phyloP scores from a whole-genome alignment of 2,329 filamentous ascomycete genomes.

The Lasiodiplodia citricola region DNA sequence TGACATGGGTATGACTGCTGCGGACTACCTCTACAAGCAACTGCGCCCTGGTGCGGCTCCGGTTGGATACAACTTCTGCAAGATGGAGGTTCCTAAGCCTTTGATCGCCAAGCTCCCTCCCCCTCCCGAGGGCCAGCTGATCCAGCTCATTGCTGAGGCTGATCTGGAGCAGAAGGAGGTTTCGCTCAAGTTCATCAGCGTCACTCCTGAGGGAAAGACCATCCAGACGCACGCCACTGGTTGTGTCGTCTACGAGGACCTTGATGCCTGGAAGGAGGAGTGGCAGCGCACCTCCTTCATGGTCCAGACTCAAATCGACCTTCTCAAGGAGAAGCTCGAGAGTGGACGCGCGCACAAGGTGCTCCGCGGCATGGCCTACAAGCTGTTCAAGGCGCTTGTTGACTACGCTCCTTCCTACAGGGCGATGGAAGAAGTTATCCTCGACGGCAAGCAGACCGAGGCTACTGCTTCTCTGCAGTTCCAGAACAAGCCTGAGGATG shows the following conservation, averaged over 20 bases:
- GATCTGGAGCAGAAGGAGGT: constrained; percentile 62
- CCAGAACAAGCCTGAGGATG: constrained; percentile 58
- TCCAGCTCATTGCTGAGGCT: constrained; percentile 66
- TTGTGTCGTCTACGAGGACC: constrained; percentile 66
- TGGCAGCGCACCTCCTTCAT: constrained; percentile 70
- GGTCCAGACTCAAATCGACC: constrained; percentile 62
- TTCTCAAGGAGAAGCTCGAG: constrained; percentile 70
- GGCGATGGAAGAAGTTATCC: constrained; percentile 63
- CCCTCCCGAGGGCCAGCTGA: constrained; percentile 60
- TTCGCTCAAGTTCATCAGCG: constrained; percentile 61
- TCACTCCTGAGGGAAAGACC: constrained; percentile 63
- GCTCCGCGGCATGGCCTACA: constrained; percentile 78
- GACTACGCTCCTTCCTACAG: constrained; percentile 63
- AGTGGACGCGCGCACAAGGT: constrained; percentile 73
- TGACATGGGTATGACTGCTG: constrained; percentile 69
- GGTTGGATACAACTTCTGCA: constrained; percentile 67
- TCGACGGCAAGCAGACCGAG: constrained; percentile 61
- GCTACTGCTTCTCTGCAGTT: constrained; percentile 61
- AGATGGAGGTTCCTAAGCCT: constrained; percentile 73
- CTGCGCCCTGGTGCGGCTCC: constrained; percentile 61
- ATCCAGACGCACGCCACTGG: constrained; percentile 67
- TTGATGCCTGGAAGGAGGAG: constrained; percentile 65
- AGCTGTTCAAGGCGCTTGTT: constrained; percentile 67
- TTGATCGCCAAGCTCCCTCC: constrained; percentile 64
- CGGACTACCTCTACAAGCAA: constrained; percentile 71